Evolutionary conservation across 192 early-diverging fungal genomes (phyloP).

Genomic region (Allomyces macrogynus): DNA sequence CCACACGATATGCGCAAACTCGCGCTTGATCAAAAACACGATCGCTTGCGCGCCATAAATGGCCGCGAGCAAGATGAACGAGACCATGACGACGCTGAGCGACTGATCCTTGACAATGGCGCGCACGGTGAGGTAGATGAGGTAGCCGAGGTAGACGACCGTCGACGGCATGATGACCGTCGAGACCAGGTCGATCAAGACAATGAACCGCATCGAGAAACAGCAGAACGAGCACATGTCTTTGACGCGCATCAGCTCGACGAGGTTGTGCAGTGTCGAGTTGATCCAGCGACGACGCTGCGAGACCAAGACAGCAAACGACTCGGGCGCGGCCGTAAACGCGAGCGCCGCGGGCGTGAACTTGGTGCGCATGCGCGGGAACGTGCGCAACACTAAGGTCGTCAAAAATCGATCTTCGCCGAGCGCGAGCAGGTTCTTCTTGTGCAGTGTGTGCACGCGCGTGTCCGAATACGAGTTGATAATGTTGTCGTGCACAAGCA

Average conservation of each 20-base stretch:
- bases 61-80: slow-evolving; percentile 62
- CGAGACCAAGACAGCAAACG: slow-evolving; percentile 77
- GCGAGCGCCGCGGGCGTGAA: slow-evolving; percentile 86
- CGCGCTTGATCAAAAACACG: slow-evolving; percentile 61
- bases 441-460: slow-evolving; percentile 86
- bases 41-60: slow-evolving; percentile 78
- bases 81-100: slow-evolving; percentile 56
- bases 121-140: slow-evolving; percentile 42
- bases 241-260: slow-evolving; percentile 78
- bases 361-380: slow-evolving; percentile 85
- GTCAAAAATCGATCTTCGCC: slow-evolving; percentile 98
- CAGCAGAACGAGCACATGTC: slow-evolving; percentile 93
- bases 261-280: slow-evolving; percentile 94
- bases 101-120: slow-evolving; percentile 51
- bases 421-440: slow-evolving; percentile 93
- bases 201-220: slow-evolving; percentile 92
- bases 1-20: slow-evolving; percentile 86
- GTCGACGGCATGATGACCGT: slow-evolving; percentile 85
- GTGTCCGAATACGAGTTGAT: slow-evolving; percentile 89
- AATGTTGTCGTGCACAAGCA: slow-evolving; percentile 70
- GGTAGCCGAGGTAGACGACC: slow-evolving; percentile 68
- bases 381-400: slow-evolving; percentile 82
- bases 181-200: slow-evolving; percentile 81
- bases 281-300: slow-evolving; percentile 99
- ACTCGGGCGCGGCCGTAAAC: slow-evolving; percentile 82